A percentile compares a stretch with the other conserved stretches of the same genome.
Conservation (phyloP, 2,329 filamentous ascomycete species). For the Coniochaeta prunicola region DNA sequence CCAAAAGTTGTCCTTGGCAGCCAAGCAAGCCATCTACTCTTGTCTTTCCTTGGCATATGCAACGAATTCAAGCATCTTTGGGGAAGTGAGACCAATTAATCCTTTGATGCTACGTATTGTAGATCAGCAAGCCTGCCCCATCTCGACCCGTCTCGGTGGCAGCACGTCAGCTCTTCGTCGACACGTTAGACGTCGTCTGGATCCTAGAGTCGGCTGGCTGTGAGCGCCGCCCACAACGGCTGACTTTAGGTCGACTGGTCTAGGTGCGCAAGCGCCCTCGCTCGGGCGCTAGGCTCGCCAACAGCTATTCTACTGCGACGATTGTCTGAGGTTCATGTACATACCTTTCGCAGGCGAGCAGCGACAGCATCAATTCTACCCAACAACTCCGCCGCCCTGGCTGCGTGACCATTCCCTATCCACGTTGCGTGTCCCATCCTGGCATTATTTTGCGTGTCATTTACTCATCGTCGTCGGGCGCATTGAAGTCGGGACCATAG, state of each 20-base stretch:
- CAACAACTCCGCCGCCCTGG: neutral
- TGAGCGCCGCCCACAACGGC: neutral
- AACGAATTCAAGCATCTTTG: neutral
- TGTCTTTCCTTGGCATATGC: slow-evolving; percentile 2
- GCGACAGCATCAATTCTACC: neutral
- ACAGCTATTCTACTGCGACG: neutral
- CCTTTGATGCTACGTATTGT: neutral
- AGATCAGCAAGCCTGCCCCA: neutral
- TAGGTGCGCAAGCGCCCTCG: neutral
- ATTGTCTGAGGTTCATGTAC: neutral
- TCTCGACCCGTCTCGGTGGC: neutral
- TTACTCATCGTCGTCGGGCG: neutral
- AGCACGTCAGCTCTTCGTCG: neutral
- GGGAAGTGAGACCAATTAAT: neutral
- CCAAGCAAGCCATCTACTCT: slow-evolving; percentile 1
- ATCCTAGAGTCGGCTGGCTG: neutral
- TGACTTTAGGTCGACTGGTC: neutral
- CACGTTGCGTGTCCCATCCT: neutral
- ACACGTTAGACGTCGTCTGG: neutral
- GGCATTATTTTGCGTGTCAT: neutral
- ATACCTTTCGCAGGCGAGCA: no score
- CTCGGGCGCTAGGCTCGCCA: neutral
- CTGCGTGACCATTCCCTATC: neutral
- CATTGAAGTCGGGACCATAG: neutral
- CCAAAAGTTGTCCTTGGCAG: neutral